Conservation (phyloP, 2,329 filamentous ascomycete species). For the Hysterium pulicare region DNA sequence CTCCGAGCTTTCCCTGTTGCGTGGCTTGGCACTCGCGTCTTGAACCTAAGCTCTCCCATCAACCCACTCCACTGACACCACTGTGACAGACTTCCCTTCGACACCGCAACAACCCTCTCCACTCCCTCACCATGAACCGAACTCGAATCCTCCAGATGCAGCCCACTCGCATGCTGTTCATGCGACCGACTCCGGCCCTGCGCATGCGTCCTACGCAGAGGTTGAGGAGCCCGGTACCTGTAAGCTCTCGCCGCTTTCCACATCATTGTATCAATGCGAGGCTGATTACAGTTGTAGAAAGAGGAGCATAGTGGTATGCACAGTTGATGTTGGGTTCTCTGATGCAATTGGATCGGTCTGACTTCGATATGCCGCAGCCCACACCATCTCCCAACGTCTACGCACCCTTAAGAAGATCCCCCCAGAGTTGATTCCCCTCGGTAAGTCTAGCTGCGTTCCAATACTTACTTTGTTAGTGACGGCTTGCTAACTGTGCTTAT, state of each 20-base stretch:
- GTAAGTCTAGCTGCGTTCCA: constrained; percentile 56
- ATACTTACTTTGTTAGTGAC: constrained; percentile 2
- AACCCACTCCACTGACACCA: neutral
- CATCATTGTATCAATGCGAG: constrained; percentile 6
- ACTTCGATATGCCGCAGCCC: constrained; percentile 57
- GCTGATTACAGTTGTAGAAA: constrained; percentile 53
- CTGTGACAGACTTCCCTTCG: neutral
- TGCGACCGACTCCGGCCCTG: constrained; percentile 35
- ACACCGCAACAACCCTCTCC: constrained; percentile 23
- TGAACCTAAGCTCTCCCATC: too few species aligned
- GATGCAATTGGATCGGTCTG: constrained; percentile 8
- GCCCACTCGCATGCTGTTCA: constrained; percentile 38
- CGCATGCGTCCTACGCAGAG: constrained; percentile 49
- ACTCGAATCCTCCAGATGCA: constrained; percentile 29
- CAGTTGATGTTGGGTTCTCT: neutral
- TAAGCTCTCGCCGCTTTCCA: constrained; percentile 47
- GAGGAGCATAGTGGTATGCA: constrained; percentile 61
- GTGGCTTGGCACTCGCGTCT: neutral
- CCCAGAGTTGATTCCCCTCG: constrained; percentile 89
- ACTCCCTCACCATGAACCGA: constrained; percentile 20
- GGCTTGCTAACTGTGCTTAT: constrained; percentile 18
- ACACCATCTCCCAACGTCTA: constrained; percentile 94
- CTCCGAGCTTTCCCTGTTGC: constrained; percentile 1
- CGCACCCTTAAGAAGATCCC: constrained; percentile 87
- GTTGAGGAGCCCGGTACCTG: constrained; percentile 62